Conservation (phyloP, 768 basidiomycete species). For the Tylopilus felleus region DNA sequence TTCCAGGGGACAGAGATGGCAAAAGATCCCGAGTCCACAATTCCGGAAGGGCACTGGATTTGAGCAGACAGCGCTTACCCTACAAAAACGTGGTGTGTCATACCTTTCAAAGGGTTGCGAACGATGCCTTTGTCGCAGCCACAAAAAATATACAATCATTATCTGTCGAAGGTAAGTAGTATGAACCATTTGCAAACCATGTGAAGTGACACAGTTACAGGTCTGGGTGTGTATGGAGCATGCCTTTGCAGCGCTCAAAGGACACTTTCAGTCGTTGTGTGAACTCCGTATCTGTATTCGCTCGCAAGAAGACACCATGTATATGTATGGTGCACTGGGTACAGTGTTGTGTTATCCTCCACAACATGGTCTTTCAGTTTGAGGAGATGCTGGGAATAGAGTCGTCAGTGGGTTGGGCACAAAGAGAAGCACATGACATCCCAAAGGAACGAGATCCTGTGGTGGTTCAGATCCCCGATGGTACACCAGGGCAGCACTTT, state of each 20-base stretch:
- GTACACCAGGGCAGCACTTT: not conserved
- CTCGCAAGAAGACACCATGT: not conserved
- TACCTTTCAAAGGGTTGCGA: not conserved
- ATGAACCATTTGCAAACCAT: not conserved
- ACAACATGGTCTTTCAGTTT: constrained; percentile 12
- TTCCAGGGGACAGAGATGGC: constrained; percentile 2
- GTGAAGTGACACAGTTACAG: too few relatives aligned
- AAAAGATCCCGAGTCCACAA: not conserved
- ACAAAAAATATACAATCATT: constrained; percentile 1
- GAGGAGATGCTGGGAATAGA: constrained; percentile 5
- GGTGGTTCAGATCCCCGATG: not conserved
- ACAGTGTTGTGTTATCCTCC: constrained; percentile 6
- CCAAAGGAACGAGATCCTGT: not conserved
- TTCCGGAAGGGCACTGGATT: constrained; percentile 4
- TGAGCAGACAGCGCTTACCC: constrained; percentile 17
- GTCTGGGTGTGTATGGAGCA: constrained; percentile 6
- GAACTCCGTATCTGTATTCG: not conserved
- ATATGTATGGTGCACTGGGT: not conserved
- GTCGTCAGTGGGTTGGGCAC: not conserved
- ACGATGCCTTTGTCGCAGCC: not conserved
- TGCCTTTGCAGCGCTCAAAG: constrained; percentile 5
- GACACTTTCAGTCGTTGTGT: constrained; percentile 4
- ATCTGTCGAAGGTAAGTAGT: constrained; percentile 10
- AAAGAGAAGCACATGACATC: not conserved
- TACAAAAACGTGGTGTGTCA: constrained; percentile 1